Percentiles rank a stretch among this genome's conserved stretches.
phyloP scores from a whole-genome alignment of 768 basidiomycete genomes.

The Panaeolus cyanescens region DNA sequence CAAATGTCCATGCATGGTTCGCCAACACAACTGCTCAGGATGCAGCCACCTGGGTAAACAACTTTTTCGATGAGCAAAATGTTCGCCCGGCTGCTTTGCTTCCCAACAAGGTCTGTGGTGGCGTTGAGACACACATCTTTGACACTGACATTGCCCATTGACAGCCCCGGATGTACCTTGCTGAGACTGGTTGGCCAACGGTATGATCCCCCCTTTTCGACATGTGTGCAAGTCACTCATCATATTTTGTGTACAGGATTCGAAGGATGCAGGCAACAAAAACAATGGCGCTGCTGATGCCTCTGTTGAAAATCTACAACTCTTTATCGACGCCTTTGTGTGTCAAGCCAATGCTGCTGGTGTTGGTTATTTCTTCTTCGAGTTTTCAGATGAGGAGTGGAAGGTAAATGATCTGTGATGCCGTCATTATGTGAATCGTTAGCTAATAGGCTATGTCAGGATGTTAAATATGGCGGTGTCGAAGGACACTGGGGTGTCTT shows the following conservation, averaged over 20 bases:
- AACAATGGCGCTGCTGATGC: constrained; percentile 72
- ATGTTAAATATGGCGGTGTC: constrained; percentile 73
- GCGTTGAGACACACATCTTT: neutral
- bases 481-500: constrained; percentile 60
- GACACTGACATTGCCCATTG: neutral
- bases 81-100: constrained; percentile 57
- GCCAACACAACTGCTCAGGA: constrained; percentile 68
- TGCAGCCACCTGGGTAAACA: constrained; percentile 82
- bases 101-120: constrained; percentile 51
- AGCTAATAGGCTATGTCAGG: constrained; percentile 31
- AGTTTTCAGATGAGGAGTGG: constrained; percentile 80
- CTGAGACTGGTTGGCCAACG: constrained; percentile 86
- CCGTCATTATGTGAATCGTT: neutral
- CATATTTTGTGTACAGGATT: constrained; percentile 37
- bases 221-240: neutral
- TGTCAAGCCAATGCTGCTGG: constrained; percentile 81
- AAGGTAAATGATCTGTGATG: constrained; percentile 43
- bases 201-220: constrained; percentile 36
- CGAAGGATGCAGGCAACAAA: constrained; percentile 53
- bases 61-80: constrained; percentile 76
- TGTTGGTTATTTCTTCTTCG: constrained; percentile 87
- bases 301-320: constrained; percentile 61
- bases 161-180: constrained; percentile 81
- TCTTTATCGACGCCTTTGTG: constrained; percentile 85
- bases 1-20: constrained; percentile 97